Evolutionary conservation across 768 basidiomycete species (phyloP).

Genomic region (Pseudohyphozyma bogoriensis): DNA sequence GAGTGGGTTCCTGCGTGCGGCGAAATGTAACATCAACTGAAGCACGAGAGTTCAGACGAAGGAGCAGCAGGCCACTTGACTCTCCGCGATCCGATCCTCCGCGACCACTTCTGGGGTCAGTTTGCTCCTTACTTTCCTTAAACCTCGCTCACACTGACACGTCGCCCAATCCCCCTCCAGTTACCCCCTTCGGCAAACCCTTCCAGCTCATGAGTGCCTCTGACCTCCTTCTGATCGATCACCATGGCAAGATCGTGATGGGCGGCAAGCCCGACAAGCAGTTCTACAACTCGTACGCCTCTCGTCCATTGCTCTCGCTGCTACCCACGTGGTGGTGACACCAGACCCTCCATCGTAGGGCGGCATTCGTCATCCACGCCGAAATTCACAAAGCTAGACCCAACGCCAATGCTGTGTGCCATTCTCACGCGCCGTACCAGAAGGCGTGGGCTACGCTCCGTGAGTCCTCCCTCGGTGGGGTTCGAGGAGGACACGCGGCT

Average conservation of each 20-base stretch:
- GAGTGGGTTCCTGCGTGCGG: no score
- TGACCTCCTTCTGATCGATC: slow-evolving; percentile 31
- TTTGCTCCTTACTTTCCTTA: no score
- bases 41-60: background rate
- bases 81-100: background rate
- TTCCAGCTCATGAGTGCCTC: slow-evolving; percentile 31
- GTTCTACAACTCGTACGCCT: slow-evolving; percentile 3
- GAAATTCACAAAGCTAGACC: background rate
- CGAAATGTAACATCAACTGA: background rate
- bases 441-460: slow-evolving; percentile 10
- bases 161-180: no score
- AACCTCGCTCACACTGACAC: no score
- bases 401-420: slow-evolving; percentile 8
- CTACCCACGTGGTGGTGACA: background rate
- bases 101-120: slow-evolving; percentile 3
- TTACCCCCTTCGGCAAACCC: slow-evolving; percentile 32
- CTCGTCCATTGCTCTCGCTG: no score
- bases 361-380: slow-evolving; percentile 6
- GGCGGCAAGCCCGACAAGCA: slow-evolving; percentile 30
- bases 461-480: background rate
- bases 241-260: slow-evolving; percentile 23
- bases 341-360: background rate
- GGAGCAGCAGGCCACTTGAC: slow-evolving; percentile 4
- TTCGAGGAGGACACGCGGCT: background rate
- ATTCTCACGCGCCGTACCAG: slow-evolving; percentile 5